Evolutionary conservation across 352 stramenopile genomes (phyloP), one percentile per base, ranked within the genome.

Genomic region (Phytopythium oedochilum): DNA sequence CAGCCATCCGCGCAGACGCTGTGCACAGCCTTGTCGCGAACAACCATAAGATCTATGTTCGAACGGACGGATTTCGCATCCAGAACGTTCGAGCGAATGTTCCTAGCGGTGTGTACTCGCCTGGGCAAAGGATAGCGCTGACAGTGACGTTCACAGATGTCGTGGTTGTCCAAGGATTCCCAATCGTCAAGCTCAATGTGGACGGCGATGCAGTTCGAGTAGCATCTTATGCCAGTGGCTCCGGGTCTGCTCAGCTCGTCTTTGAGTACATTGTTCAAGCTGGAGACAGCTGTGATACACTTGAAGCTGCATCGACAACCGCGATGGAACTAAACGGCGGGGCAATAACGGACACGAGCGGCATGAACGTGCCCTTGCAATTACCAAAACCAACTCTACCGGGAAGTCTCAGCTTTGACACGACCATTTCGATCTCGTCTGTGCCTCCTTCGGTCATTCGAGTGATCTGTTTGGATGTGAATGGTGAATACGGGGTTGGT

Each of bases 11-110:
- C 9, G 73, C 67, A 14, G 73, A 87, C 58, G 73, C 78, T 0
- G 69, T 78, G 12, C 59, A 60, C 1, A 90, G 81, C 59, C 68
- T 92, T 5, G 74, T 83, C 26, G 79, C 74, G 6, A 86, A 80
- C 42, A 77, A 67, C 38, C 58, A 64, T 1, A 83, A 79, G 32
- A 73, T 92, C 25, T 89, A 78, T 35, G 56, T 90, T 9, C 69
- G 82, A 18, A 92, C 82, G 0, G 78, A 89, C 32, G 72, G 76
- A 1, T 64, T 88, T 20, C 70, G 71, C 2, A 57, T 91, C 2
- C 43, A 64, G 23, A 39, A 50, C 0, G 26, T 93, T 2, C 36
- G 57, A 0, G 59, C 75, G 0, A 64, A 82, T 15, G 53, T 85
- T 5, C 34, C 59, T 0, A 82, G 58, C 31, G 83, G 71, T 1